Evolutionary conservation across 306 rosid genomes (phyloP), one percentile per base, ranked within the genome.

Genomic region (Potentilla sterilis): DNA sequence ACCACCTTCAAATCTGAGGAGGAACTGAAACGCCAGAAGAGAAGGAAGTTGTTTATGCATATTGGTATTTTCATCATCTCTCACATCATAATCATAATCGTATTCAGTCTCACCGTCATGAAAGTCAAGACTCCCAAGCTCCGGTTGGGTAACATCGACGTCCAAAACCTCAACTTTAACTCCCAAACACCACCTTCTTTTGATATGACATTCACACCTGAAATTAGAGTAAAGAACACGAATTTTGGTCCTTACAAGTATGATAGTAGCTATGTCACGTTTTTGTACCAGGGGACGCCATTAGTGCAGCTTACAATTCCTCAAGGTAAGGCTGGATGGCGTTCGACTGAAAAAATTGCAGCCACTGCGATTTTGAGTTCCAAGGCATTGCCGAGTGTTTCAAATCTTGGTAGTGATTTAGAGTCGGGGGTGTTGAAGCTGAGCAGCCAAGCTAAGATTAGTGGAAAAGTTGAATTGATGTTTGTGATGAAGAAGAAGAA

Each of bases 161-260:
- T 73, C 77, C 55, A 58, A 14, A 42, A 9, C 22, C 37, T 73
- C 32, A 49, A 49, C 55, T 49, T 5, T 6, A 42, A 4, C 21
- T 14, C 42, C 44, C 22, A 52, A 34, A 49, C 55, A 18, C 19
- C 61, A 48, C 59, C 74, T 32, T 72, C 63, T n/a, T 72, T 52
- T 15, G 65, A 52, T 35, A 4, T 37, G 28, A 72, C 14, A 13
- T 55, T 72, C 38, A 54, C 47, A 18, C 19, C 80, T 21, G 22
- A 76, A 67, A 54, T 76, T 18, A 52, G 49, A 37, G 55, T 67
- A n/a, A 76, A 76, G 67, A 76, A 67, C 68, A 41, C 70, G 35
- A 74, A 74, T 16, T 66, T 44, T n/a, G 74, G 68, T 28, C 67
- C 67, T 24, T 76, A 67, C 21, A 76, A 67, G 16, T 76, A 15